Percentiles rank a stretch among this genome's conserved stretches.
Conservation (phyloP, 2,329 filamentous ascomycete species). For the Colletotrichum sidae region DNA sequence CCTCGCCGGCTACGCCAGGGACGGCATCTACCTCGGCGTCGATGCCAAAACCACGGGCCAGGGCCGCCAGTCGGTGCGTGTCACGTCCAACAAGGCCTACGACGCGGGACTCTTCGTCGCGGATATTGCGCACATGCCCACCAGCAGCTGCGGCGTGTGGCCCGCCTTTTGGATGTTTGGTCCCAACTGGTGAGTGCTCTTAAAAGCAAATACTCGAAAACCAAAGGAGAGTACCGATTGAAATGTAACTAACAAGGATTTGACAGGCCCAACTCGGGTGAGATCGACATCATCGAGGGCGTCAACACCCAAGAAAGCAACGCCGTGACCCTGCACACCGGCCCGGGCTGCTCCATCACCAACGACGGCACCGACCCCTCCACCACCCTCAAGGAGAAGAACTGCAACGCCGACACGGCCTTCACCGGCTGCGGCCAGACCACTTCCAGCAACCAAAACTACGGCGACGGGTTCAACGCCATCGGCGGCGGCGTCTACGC, state of each 20-base stretch:
- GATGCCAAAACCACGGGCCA: constrained; percentile 69
- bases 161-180: constrained; percentile 79
- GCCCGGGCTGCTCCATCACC: constrained; percentile 67
- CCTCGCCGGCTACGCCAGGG: constrained; percentile 67
- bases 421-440: constrained; percentile 70
- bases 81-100: constrained; percentile 75
- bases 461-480: constrained; percentile 78
- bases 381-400: constrained; percentile 55
- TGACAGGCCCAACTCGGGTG: constrained; percentile 67
- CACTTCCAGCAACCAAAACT: constrained; percentile 64
- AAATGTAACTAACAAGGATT: neutral
- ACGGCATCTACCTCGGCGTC: constrained; percentile 75
- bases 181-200: constrained; percentile 64
- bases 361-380: constrained; percentile 60
- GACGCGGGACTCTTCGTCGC: constrained; percentile 77
- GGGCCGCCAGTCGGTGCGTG: constrained; percentile 77
- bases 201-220: no score
- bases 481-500: constrained; percentile 78
- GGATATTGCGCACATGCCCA: constrained; percentile 83
- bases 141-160: constrained; percentile 78
- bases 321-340: constrained; percentile 76
- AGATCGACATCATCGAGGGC: constrained; percentile 86
- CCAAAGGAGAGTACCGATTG: no score
- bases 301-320: constrained; percentile 73
- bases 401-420: constrained; percentile 68